Evolutionary conservation across 495 filamentous ascomycete species (phyloP).

Genomic region (Halenospora varia): DNA sequence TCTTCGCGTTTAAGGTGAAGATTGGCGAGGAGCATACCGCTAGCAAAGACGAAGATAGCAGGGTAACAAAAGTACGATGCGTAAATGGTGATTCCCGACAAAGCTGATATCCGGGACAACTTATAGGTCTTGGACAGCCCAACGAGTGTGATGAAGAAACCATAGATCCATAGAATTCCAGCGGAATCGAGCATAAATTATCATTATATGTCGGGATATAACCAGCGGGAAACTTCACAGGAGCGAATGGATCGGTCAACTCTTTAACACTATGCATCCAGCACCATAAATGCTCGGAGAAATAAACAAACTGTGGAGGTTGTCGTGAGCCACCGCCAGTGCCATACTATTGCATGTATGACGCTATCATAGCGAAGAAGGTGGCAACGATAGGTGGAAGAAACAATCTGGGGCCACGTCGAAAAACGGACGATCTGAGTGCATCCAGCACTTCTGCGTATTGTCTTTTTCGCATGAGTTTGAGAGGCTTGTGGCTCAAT

Average conservation of each 20-base stretch:
- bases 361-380: conserved; percentile 12
- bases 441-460: conserved; percentile 25
- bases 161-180: neutral
- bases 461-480: conserved; percentile 44
- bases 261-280: neutral
- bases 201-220: neutral
- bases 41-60: no score
- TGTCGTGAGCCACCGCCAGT: neutral
- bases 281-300: neutral
- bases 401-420: conserved; percentile 54
- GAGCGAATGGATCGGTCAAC: neutral
- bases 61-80: no score
- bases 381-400: neutral
- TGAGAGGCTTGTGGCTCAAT: conserved; percentile 57
- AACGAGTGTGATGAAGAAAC: neutral
- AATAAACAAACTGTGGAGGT: neutral
- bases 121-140: neutral
- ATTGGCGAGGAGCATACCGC: no score
- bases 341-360: neutral
- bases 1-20: no score
- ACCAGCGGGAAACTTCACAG: neutral
- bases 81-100: neutral
- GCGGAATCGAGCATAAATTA: neutral
- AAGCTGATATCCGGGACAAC: neutral
- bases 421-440: conserved; percentile 56